These are phyloP conservation scores for Cytospora schulzeri DNA, from an alignment of 2,329 filamentous ascomycete genomes.

Conservation along the genomic window DNA sequence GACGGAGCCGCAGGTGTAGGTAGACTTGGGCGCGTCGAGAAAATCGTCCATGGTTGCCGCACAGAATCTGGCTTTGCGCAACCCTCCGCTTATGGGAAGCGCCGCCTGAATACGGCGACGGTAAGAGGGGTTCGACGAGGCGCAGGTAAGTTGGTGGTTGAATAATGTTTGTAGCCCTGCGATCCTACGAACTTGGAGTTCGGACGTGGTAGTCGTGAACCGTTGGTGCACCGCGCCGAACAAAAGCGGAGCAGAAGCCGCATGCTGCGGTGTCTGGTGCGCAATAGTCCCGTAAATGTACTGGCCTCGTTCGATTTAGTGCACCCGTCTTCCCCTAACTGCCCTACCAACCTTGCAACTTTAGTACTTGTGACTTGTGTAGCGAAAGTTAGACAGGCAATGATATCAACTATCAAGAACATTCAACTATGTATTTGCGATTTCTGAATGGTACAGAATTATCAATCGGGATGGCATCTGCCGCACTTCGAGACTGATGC, in stretches of 20 bases:
- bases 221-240: not conserved
- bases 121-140: not conserved
- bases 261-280: too few species aligned
- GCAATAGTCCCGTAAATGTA: too few species aligned
- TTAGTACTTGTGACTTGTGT: too few species aligned
- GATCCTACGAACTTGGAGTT: not conserved
- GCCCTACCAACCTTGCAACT: too few species aligned
- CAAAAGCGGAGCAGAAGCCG: not conserved
- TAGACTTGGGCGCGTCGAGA: slow-evolving; percentile 34
- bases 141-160: not conserved
- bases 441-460: too few species aligned
- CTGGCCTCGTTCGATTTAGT: too few species aligned
- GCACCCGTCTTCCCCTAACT: too few species aligned
- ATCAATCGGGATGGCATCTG: too few species aligned
- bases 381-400: too few species aligned
- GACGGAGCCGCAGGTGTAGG: slow-evolving; percentile 40
- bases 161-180: not conserved
- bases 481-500: too few species aligned
- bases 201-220: not conserved
- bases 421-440: too few species aligned
- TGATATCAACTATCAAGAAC: too few species aligned
- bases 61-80: not conserved
- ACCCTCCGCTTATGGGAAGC: not conserved
- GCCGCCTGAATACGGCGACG: not conserved
- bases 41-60: slow-evolving; percentile 37